Evolutionary conservation across 2,329 filamentous ascomycete genomes (phyloP).

Genomic region (Aureobasidium sp.): DNA sequence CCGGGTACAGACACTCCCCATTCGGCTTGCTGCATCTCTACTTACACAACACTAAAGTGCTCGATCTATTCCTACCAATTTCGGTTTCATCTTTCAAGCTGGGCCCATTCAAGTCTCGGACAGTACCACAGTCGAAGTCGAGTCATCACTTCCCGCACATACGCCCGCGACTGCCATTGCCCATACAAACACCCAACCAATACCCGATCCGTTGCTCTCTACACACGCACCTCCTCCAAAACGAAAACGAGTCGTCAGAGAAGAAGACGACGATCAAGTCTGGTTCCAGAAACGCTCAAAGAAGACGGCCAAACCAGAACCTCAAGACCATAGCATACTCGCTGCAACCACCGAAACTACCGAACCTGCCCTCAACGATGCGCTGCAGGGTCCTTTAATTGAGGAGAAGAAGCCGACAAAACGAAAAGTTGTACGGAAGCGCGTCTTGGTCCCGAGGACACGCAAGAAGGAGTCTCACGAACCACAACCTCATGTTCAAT

Average conservation of each 20-base stretch:
- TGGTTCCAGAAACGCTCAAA: neutral
- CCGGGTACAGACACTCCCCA: slow-evolving; percentile 9
- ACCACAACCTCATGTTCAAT: neutral
- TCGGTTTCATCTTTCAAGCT: slow-evolving; percentile 11
- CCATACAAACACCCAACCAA: neutral
- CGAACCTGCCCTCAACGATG: neutral
- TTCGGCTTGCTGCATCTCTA: too few relatives aligned
- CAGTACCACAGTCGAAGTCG: neutral
- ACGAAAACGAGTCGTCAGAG: neutral
- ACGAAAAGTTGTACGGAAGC: neutral
- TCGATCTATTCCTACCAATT: slow-evolving; percentile 9
- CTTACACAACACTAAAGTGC: neutral
- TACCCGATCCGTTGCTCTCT: neutral
- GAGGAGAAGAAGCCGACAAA: neutral
- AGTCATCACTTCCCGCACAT: neutral
- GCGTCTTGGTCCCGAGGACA: neutral
- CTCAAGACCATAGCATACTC: neutral
- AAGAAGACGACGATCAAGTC: neutral
- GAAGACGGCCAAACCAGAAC: neutral
- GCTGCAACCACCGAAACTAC: neutral
- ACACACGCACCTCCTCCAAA: neutral
- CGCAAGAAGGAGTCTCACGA: neutral
- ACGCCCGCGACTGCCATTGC: neutral
- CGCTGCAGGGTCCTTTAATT: neutral
- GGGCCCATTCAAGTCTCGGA: slow-evolving; percentile 1